These are phyloP conservation scores for Zopfia rhizophila DNA, from an alignment of 2,329 filamentous ascomycete genomes.

Conservation along the genomic window DNA sequence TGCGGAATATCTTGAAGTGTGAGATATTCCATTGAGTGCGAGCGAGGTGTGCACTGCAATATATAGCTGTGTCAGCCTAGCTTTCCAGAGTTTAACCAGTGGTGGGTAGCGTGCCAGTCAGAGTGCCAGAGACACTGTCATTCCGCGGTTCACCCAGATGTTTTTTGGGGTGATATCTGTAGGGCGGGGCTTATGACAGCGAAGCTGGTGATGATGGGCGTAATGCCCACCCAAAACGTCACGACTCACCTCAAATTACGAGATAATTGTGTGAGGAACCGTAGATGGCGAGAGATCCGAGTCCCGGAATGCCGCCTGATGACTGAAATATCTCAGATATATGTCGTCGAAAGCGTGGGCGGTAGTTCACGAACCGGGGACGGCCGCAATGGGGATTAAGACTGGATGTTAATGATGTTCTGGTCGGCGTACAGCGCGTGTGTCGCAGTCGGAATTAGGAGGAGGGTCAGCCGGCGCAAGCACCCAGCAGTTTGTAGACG, in stretches of 20 bases:
- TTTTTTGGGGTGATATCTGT: too few relatives aligned
- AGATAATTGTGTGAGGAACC: background rate
- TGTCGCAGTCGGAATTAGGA: slow-evolving; percentile 27
- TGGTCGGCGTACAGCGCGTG: slow-evolving; percentile 32
- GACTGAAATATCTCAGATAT: slow-evolving; percentile 14
- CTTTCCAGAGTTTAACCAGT: too few relatives aligned
- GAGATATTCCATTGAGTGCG: slow-evolving; percentile 47
- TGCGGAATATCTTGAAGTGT: slow-evolving; percentile 52
- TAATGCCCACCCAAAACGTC: too few relatives aligned
- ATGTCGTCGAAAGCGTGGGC: background rate
- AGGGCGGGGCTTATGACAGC: background rate
- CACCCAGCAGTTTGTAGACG: slow-evolving; percentile 44
- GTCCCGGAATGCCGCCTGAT: slow-evolving; percentile 1
- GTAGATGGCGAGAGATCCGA: background rate
- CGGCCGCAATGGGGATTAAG: slow-evolving; percentile 15
- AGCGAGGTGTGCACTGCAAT: background rate
- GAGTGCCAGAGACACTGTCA: too few relatives aligned
- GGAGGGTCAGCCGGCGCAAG: slow-evolving; percentile 38
- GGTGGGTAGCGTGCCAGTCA: background rate
- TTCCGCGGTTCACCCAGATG: too few relatives aligned
- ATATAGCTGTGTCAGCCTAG: slow-evolving; percentile 2
- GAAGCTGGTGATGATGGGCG: too few relatives aligned
- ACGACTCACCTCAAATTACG: slow-evolving; percentile 13
- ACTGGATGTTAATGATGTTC: slow-evolving; percentile 25
- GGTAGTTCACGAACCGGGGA: slow-evolving; percentile 2